A percentile compares a stretch with the other conserved stretches of the same genome.
phyloP scores from a whole-genome alignment of 2,329 filamentous ascomycete genomes.

The Alternaria angustiovoidea region DNA sequence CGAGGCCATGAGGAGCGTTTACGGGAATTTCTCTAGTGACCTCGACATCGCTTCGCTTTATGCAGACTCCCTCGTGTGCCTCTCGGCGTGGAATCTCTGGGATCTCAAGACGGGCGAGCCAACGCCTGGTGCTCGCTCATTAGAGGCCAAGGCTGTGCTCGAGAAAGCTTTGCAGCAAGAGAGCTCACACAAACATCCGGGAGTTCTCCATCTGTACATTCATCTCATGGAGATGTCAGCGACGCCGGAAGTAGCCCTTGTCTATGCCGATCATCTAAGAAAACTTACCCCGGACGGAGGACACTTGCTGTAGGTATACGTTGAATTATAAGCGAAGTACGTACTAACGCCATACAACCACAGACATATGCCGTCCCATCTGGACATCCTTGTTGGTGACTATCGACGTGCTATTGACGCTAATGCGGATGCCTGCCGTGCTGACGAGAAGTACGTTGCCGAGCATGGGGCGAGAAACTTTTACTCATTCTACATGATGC shows the following conservation, averaged over 20 bases:
- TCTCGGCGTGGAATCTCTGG: constrained; percentile 72
- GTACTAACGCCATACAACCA: not conserved
- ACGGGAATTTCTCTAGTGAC: constrained; percentile 62
- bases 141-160: constrained; percentile 66
- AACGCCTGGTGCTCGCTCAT: constrained; percentile 61
- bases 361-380: constrained; percentile 77
- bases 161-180: constrained; percentile 64
- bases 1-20: constrained; percentile 66
- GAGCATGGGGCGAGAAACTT: constrained; percentile 71
- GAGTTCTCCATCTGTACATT: constrained; percentile 77
- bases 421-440: constrained; percentile 71
- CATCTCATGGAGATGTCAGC: constrained; percentile 81
- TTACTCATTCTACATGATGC: constrained; percentile 78
- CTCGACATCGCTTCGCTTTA: constrained; percentile 71
- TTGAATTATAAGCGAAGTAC: not conserved
- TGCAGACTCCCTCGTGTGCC: constrained; percentile 71
- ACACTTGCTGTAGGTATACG: constrained; percentile 61
- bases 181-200: constrained; percentile 67
- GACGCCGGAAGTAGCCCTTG: constrained; percentile 68
- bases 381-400: constrained; percentile 77
- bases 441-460: constrained; percentile 72
- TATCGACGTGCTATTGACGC: constrained; percentile 72
- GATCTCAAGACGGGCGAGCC: constrained; percentile 67
- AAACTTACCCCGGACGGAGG: constrained; percentile 73
- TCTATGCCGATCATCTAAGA: constrained; percentile 68